Base-by-base conservation (phyloP, 1,139 yeast species). In the Debaryomyces subglobosus region DNA sequence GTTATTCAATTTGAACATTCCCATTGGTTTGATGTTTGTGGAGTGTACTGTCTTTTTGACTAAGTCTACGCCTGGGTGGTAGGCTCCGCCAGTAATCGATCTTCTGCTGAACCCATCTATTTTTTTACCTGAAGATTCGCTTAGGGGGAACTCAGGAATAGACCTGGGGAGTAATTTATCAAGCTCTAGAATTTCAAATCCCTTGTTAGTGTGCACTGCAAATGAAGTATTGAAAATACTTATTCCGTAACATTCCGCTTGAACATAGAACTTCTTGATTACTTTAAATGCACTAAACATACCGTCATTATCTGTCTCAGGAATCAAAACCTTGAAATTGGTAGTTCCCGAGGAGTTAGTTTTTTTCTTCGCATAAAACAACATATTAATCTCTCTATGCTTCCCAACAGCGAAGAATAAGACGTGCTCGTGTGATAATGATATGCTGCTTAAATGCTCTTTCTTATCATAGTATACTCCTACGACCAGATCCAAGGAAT, bases 191-290 rank as follows among this genome's bases (percentile, higher is more conserved):
- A 86, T 77, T 54, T 88, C 87, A 56, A 86, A 84, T 0, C 94
- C 94, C 55, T 82, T 81, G 36, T 81, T 70, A 2, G 91, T 79
- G 58, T 86, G 88, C 1, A 86, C 80, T 0, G 90, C 83, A 62
- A 85, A 80, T 33, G 85, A 76, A 27, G 82, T 79, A 54, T 81
- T 82, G 65, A 85, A 83, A 3, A 83, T 70, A 0, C 85, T 78
- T 9, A 85, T 68, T 2, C 82, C 85, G 53, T 64, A 76, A 51
- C 86, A 78, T 39, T 82, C 87, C 2, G 79, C 78, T 44, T 74
- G 77, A 35, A 79, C 73, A 47, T 74, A 71, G 50, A 84, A 75
- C 44, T 76, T 71, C 52, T 74, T 78, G 39, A 73, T 74, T 51
- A 75, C 71, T 60, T 79, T 76, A 64, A 84, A 74, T 43, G 77